Evolutionary conservation across 306 rosid species (phyloP).

Genomic region (Delonix regia): DNA sequence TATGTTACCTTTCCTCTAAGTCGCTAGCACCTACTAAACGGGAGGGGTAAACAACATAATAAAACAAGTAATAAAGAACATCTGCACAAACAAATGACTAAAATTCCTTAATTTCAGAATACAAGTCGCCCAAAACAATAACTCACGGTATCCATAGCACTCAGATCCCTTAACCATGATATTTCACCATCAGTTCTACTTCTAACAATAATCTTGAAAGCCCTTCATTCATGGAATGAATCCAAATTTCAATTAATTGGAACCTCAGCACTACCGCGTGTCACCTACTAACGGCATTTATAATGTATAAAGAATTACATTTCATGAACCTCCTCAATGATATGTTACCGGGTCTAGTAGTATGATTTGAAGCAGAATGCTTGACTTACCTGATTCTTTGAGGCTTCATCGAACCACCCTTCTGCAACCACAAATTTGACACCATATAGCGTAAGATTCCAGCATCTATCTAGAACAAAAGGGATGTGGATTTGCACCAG

Average conservation of each 20-base stretch:
- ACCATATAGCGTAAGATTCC: slow-evolving; percentile 14
- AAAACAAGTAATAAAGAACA: neutral
- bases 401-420: slow-evolving; percentile 63
- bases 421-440: slow-evolving; percentile 47
- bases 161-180: neutral
- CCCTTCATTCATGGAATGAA: neutral
- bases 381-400: slow-evolving; percentile 58
- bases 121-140: neutral
- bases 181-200: neutral
- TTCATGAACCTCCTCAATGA: neutral
- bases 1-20: neutral
- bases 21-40: neutral
- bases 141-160: neutral
- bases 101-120: neutral
- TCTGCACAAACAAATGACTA: neutral
- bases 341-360: neutral
- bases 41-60: neutral
- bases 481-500: neutral
- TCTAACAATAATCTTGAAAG: neutral
- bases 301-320: neutral
- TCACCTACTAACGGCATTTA: neutral
- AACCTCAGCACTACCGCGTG: neutral
- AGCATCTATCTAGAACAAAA: neutral
- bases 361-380: neutral
- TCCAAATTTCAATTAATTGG: neutral